phyloP scores from a whole-genome alignment of 1,284 basidiomycete species.

The Ceratobasidium theobromae region DNA sequence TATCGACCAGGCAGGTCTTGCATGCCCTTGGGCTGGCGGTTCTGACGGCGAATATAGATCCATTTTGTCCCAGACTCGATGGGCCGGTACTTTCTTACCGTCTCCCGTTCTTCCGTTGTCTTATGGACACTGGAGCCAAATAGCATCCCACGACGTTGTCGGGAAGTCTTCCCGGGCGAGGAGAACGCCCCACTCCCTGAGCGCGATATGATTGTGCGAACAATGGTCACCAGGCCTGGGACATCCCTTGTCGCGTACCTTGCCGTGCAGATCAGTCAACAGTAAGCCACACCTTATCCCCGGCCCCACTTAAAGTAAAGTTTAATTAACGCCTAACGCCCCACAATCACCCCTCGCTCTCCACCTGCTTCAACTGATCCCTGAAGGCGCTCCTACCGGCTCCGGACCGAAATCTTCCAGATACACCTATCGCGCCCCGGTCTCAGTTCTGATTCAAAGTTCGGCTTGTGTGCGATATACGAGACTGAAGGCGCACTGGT shows the following conservation, averaged over 20 bases:
- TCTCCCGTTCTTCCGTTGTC: not conserved
- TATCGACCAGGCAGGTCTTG: constrained; percentile 11
- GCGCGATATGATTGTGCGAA: not conserved
- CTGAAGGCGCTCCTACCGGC: not conserved
- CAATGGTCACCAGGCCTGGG: not conserved
- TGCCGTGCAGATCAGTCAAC: constrained; percentile 1
- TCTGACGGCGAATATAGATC: not conserved
- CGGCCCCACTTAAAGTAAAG: not conserved
- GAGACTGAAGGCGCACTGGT: constrained; percentile 23
- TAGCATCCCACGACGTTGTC: not conserved
- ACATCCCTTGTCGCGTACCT: not conserved
- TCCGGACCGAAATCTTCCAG: constrained; percentile 26
- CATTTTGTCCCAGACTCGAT: constrained; percentile 16
- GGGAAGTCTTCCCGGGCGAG: not conserved
- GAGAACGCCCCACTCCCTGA: not conserved
- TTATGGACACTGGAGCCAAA: constrained; percentile 20
- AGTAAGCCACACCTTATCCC: not conserved
- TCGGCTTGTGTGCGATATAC: not conserved
- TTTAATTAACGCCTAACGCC: not conserved
- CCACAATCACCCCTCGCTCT: not conserved
- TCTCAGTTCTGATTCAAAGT: not conserved
- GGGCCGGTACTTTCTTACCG: constrained; percentile 15
- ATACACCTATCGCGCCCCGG: not conserved
- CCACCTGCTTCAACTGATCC: not conserved
- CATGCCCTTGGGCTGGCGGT: not conserved